Base-by-base conservation (phyloP, 225 moss, liverwort and hornwort genomes). In the Physcomitrium patens region DNA sequence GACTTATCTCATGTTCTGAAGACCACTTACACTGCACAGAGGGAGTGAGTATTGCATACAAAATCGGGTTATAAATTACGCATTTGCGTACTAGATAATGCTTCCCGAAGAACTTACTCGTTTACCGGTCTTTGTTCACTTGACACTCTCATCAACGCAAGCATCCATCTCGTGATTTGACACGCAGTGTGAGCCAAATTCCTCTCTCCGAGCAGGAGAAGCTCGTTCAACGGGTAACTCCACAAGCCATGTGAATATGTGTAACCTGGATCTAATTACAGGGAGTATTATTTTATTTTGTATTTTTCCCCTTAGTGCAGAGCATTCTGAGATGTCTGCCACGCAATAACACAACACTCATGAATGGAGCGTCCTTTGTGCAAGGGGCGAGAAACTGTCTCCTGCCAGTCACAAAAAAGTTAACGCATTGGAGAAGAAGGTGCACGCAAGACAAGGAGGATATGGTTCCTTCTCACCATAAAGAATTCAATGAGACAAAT, bases 361-460 rank as follows among this genome's bases (percentile, higher is more conserved):
- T 62, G 62, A 72, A 62, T 50, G 62, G 1, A 37, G 22, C 4
- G 54, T 65, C 43, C 74, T 65, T 26, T 51, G 9, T 8, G 22
- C 63, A 37, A 37, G 73, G 73, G 31, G 5, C 31, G 31, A 37
- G 48, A 53, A 73, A 53, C 52, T 48, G 74, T 56, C 65, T 54
- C 44, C 74, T 26, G 55, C 42, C 11, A 42, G 15, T 74, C 26
- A n/a, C 74, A 74, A 44, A 55, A n/a, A 65, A 44, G 27, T 37
- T 31, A 20, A 59, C 51, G 37, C 41, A 62, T 50, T 16, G 10
- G 71, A 37, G 51, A 20, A 37, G 51, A 10, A 20, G 65, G 44
- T 65, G 65, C 74, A 65, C 74, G 56, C 64, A 65, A 74, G 74
- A 74, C 65, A 63, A 73, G 72, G 63, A 63, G 63, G 63, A 63